Percentiles rank a stretch among this genome's conserved stretches.
Conservation (phyloP, 2,329 filamentous ascomycete genomes). For the Albophoma yamanashiensis region DNA sequence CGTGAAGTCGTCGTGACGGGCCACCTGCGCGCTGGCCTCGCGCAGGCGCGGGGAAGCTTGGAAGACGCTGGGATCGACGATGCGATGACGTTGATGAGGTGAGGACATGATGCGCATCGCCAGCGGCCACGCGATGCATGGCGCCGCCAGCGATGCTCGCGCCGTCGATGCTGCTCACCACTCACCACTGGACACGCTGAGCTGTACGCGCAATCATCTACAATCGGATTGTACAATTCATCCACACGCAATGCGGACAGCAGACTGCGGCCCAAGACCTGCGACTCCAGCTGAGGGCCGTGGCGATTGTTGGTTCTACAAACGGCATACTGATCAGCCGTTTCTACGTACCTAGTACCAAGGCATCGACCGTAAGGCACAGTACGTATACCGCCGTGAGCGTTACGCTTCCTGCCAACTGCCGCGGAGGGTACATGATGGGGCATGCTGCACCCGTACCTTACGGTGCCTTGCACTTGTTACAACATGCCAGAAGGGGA, state of each 20-base stretch:
- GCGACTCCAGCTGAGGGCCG: neutral
- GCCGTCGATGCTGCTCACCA: neutral
- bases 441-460: no score
- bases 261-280: neutral
- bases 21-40: no score
- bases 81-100: neutral
- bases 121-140: neutral
- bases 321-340: no score
- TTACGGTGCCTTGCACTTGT: neutral
- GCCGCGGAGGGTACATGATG: neutral
- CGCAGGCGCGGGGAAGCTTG: neutral
- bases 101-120: neutral
- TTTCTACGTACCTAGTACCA: no score
- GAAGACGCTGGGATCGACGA: neutral
- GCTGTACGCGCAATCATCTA: neutral
- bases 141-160: neutral
- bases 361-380: no score
- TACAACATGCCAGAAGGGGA: neutral
- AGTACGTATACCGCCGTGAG: neutral
- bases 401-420: neutral
- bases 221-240: no score
- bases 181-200: neutral
- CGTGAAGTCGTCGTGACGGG: neutral
- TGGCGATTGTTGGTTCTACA: no score
- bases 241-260: neutral